These are phyloP conservation scores for Ceratocystis albifundus DNA, from an alignment of 2,329 filamentous ascomycete species.

Conservation along the genomic window DNA sequence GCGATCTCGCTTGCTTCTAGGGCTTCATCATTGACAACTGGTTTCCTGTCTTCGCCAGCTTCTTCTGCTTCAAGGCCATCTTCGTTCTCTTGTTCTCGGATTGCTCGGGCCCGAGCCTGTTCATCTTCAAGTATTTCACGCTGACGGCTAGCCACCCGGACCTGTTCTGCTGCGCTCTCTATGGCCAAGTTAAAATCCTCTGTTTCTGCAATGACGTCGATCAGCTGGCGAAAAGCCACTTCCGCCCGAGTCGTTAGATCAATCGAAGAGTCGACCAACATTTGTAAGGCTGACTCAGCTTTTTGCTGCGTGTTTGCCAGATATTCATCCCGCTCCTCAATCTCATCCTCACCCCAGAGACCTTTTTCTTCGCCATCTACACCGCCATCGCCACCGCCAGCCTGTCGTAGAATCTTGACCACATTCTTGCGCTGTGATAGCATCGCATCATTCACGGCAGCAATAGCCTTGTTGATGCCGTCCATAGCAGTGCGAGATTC, in stretches of 20 bases:
- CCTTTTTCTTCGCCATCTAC: constrained; percentile 7
- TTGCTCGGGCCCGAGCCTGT: constrained; percentile 1
- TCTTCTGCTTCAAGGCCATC: not conserved
- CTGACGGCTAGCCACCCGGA: constrained; percentile 25
- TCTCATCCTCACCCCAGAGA: constrained; percentile 10
- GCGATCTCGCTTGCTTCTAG: too few species aligned
- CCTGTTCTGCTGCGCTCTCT: constrained; percentile 29
- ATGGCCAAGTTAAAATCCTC: constrained; percentile 39
- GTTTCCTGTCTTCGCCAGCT: not conserved
- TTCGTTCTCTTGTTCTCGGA: not conserved
- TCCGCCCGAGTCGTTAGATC: constrained; percentile 30
- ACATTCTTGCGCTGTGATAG: constrained; percentile 15
- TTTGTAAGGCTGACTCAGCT: constrained; percentile 13
- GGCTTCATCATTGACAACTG: not conserved
- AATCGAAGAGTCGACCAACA: constrained; percentile 12
- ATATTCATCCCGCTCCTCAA: constrained; percentile 10
- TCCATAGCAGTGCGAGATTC: constrained; percentile 13
- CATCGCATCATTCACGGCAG: constrained; percentile 18
- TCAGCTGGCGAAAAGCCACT: constrained; percentile 36
- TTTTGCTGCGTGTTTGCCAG: not conserved
- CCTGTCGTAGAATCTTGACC: constrained; percentile 5
- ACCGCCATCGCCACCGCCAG: not conserved
- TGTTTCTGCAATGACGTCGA: constrained; percentile 40
- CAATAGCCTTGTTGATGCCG: constrained; percentile 17
- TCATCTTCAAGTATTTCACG: constrained; percentile 11